Percentiles rank a stretch among this genome's conserved stretches.
phyloP scores from a whole-genome alignment of 441 rosid species.

The Biscutella auriculata region DNA sequence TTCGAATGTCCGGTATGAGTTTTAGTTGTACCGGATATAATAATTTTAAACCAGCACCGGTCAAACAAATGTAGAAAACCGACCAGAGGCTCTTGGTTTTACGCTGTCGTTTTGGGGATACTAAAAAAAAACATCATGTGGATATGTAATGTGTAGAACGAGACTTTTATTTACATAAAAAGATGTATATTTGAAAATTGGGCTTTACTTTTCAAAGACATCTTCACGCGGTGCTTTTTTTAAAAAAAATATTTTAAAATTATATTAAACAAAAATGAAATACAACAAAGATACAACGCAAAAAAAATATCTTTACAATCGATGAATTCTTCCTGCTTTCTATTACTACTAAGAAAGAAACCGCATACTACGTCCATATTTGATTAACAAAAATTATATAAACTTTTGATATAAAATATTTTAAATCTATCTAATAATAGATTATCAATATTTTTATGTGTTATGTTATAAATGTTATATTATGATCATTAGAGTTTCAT shows the following conservation, averaged over 20 bases:
- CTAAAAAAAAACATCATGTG: slow-evolving; percentile 19
- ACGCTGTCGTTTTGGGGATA: slow-evolving; percentile 22
- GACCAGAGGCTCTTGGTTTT: slow-evolving; percentile 11
- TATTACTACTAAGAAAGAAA: too few species aligned
- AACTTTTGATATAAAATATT: too few species aligned
- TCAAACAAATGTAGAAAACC: slow-evolving; percentile 13
- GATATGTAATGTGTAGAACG: slow-evolving; percentile 13
- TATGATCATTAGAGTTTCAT: too few species aligned
- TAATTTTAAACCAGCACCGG: slow-evolving; percentile 17
- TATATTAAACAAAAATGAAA: too few species aligned
- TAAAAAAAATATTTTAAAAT: background rate
- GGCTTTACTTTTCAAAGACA: slow-evolving; percentile 18
- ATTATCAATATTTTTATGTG: too few species aligned
- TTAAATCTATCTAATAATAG: too few species aligned
- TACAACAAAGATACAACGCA: too few species aligned
- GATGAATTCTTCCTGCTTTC: too few species aligned
- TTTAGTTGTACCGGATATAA: background rate
- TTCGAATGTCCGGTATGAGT: background rate
- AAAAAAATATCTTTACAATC: too few species aligned
- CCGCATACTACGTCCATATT: too few species aligned
- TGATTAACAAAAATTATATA: too few species aligned
- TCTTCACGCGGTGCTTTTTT: slow-evolving; percentile 12
- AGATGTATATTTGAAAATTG: slow-evolving; percentile 2
- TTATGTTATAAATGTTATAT: too few species aligned
- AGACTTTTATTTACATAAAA: background rate